Base-by-base conservation (phyloP, 1,139 yeast species). In the Yamadazyma sp. region DNA sequence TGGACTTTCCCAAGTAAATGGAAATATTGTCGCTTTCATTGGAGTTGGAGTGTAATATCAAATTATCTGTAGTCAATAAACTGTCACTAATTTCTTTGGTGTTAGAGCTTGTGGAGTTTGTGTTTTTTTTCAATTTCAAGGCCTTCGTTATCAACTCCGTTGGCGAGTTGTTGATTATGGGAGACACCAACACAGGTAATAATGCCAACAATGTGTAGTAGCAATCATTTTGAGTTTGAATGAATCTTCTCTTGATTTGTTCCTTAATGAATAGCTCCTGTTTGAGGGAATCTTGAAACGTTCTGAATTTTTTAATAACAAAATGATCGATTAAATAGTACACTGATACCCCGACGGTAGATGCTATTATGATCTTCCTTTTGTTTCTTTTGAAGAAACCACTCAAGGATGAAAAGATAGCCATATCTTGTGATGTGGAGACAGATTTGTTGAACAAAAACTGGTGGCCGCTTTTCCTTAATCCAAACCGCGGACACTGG, bases 191-290 rank as follows among this genome's bases (percentile, higher is more conserved):
- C 12, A 87, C 87, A 0, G 96, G 96, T 40, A 88, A 68, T 49
- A 92, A 73, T 8, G 95, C 92, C 58, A 87, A 72, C 43, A 91
- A 79, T 0, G 98, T 91, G 62, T 81, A 82, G 41, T 87, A 75
- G 37, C 96, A 87, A 63, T 92, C 98, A 53, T 83, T 84, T 56
- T 91, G 98, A 16, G 96, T 92, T 65, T 89, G 97, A 39, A 85
- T 81, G 56, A 89, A 92, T 45, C 96, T 66, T 49, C 81, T 63
- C 48, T 72, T 75, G 40, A 84, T 83, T 53, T 86, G 95, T 55
- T 87, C 96, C 52, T 83, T 80, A 38, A 89, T 83, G 44, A 83
- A 79, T 42, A 84, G 77, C 62, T 88, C 95, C 51, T 86, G 87
- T 43, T 78, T 74, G 43, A 88, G 64, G 35, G 83, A 72, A 48